A percentile compares a stretch with the other conserved stretches of the same genome.
These are phyloP conservation scores for Tephrocybe sp. DNA, from an alignment of 768 basidiomycete species.

Conservation along the genomic window DNA sequence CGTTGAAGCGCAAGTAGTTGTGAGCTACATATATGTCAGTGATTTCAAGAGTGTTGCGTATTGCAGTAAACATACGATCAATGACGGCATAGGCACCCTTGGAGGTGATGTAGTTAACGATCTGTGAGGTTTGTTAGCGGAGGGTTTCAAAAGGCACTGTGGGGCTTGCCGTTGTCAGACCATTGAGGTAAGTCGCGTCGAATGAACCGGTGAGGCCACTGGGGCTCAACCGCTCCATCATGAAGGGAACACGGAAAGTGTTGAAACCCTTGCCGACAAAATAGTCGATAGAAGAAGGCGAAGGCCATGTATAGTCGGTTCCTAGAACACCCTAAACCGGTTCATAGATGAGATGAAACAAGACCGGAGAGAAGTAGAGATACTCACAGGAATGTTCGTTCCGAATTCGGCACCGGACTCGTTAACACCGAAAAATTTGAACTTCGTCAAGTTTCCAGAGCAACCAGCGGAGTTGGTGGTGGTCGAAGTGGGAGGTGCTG, in stretches of 20 bases:
- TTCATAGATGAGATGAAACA: not conserved
- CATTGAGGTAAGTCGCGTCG: conserved; percentile 50
- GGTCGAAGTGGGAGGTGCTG: conserved; percentile 25
- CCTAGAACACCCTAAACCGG: conserved; percentile 33
- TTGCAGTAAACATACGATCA: conserved; percentile 43
- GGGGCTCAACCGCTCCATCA: conserved; percentile 54
- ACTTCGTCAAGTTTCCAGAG: conserved; percentile 49
- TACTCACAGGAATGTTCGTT: conserved; percentile 44
- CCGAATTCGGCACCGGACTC: conserved; percentile 66
- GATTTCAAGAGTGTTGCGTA: not conserved
- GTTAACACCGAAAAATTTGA: conserved; percentile 65
- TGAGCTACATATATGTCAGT: conserved; percentile 38
- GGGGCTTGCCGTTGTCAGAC: conserved; percentile 42
- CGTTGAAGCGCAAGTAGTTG: conserved; percentile 63
- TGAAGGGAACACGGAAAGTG: conserved; percentile 63
- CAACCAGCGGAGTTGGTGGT: conserved; percentile 30
- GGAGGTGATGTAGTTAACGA: conserved; percentile 57
- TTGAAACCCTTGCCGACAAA: conserved; percentile 59
- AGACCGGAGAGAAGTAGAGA: not conserved
- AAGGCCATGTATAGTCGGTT: conserved; percentile 53
- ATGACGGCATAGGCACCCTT: conserved; percentile 61
- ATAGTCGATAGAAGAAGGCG: conserved; percentile 41
- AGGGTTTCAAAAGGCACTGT: no score
- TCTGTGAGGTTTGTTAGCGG: conserved; percentile 29
- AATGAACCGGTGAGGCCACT: conserved; percentile 56